Conservation (phyloP, 371 early-diverging fungal genomes). For the Zopfochytrium polystomum region DNA sequence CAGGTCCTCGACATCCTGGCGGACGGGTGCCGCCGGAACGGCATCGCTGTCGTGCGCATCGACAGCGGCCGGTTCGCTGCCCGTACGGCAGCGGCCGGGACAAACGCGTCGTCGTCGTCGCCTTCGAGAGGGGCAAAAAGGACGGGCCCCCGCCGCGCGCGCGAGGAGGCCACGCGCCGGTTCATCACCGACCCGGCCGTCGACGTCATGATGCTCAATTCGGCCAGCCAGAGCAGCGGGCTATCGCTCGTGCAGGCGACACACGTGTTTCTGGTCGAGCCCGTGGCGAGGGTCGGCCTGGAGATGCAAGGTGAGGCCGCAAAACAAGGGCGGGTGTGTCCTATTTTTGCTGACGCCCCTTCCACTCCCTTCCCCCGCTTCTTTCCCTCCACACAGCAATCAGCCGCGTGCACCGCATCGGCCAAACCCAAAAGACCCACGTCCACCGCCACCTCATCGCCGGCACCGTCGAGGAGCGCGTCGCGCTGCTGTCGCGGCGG, state of each 20-base stretch:
- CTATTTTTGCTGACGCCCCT: neutral
- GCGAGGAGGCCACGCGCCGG: no score
- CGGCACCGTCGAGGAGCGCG: constrained; percentile 41
- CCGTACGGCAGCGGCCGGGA: no score
- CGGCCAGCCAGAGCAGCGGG: constrained; percentile 44
- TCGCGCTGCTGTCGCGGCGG: no score
- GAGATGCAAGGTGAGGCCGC: constrained; percentile 38
- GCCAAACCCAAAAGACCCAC: constrained; percentile 39
- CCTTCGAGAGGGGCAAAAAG: constrained; percentile 18
- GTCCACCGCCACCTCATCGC: constrained; percentile 43
- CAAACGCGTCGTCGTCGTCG: no score
- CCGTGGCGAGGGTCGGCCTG: constrained; percentile 37
- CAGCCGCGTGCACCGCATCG: constrained; percentile 47
- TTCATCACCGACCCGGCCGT: no score
- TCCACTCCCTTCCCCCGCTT: neutral
- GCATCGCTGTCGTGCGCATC: constrained; percentile 47
- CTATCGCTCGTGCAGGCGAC: constrained; percentile 44
- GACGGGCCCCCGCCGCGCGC: constrained; percentile 22
- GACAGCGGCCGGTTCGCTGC: no score
- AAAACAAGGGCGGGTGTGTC: neutral
- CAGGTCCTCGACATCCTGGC: constrained; percentile 56
- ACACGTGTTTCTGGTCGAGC: constrained; percentile 50
- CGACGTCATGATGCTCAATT: constrained; percentile 44
- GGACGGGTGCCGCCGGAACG: constrained; percentile 50
- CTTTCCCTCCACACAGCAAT: constrained; percentile 31